Evolutionary conservation across 805 yeast genomes (phyloP).

Genomic region (Blastobotrys parvus): DNA sequence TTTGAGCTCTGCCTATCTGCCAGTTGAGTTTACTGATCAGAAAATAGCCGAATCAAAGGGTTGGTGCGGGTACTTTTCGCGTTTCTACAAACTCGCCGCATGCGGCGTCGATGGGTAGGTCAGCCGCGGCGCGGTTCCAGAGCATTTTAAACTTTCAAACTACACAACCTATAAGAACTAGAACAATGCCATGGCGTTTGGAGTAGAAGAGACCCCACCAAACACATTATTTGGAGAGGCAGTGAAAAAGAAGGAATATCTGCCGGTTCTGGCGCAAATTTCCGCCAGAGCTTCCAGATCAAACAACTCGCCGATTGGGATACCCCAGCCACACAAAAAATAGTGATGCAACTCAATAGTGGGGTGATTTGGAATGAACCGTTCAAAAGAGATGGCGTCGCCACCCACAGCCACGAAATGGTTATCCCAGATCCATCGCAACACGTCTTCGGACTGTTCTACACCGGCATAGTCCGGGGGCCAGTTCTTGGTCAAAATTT

Average conservation of each 20-base stretch:
- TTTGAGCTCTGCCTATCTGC: no score
- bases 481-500: slow-evolving; percentile 7
- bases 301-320: slow-evolving; percentile 29
- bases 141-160: no score
- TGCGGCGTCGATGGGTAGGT: no score
- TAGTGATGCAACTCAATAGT: slow-evolving; percentile 8
- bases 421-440: slow-evolving; percentile 22
- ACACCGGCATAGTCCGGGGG: slow-evolving; percentile 15
- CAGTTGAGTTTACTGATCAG: no score
- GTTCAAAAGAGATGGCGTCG: slow-evolving; percentile 25
- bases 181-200: slow-evolving; percentile 40
- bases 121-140: no score
- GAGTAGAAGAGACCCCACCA: slow-evolving; percentile 31
- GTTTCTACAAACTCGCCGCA: no score
- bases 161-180: no score
- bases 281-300: slow-evolving; percentile 27
- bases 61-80: no score
- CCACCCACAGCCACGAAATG: slow-evolving; percentile 27
- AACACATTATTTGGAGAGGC: slow-evolving; percentile 28
- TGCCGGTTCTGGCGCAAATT: slow-evolving; percentile 19
- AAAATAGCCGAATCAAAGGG: no score
- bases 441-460: slow-evolving; percentile 21
- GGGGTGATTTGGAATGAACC: slow-evolving; percentile 9
- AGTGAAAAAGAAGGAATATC: slow-evolving; percentile 28
- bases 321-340: slow-evolving; percentile 29